Evolutionary conservation across 495 filamentous ascomycete species (phyloP).

Genomic region (Cercophora newfieldiana): DNA sequence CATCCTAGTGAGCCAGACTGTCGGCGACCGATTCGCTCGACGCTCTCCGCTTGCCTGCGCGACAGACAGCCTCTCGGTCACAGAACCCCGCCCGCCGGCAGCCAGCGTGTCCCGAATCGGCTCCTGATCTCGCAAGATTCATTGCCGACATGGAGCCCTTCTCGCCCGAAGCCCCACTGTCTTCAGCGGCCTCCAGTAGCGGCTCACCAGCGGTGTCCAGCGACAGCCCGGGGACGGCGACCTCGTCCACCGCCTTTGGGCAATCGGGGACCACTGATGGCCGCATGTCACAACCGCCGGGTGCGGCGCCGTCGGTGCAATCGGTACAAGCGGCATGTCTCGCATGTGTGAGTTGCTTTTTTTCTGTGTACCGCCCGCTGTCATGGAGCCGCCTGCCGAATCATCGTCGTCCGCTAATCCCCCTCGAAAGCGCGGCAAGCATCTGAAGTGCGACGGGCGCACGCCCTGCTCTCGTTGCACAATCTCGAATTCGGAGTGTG

Average conservation of each 20-base stretch:
- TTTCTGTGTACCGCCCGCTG: constrained; percentile 1
- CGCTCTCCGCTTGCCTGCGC: background rate
- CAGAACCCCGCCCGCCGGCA: constrained; percentile 9
- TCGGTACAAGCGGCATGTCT: constrained; percentile 51
- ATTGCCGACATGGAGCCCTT: constrained; percentile 39
- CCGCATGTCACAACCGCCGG: constrained; percentile 29
- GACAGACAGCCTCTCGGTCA: constrained; percentile 11
- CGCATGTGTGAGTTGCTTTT: constrained; percentile 45
- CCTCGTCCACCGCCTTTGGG: constrained; percentile 26
- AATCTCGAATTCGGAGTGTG: constrained; percentile 42
- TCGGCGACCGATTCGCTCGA: background rate
- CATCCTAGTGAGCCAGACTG: background rate
- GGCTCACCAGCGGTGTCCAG: constrained; percentile 34
- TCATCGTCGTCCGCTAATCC: constrained; percentile 20
- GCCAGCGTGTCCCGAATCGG: constrained; percentile 6
- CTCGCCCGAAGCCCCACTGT: constrained; percentile 35
- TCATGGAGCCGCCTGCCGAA: constrained; percentile 1
- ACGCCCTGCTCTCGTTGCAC: constrained; percentile 49
- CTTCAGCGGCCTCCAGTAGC: constrained; percentile 31
- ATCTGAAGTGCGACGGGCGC: constrained; percentile 52
- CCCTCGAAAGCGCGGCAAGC: constrained; percentile 44
- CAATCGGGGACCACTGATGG: constrained; percentile 36
- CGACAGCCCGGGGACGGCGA: constrained; percentile 37
- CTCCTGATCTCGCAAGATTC: constrained; percentile 20
- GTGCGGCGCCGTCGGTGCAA: constrained; percentile 43